Evolutionary conservation across 345 rosid species (phyloP), one percentile per base, ranked within the genome.

Genomic region (Brassica nigra): DNA sequence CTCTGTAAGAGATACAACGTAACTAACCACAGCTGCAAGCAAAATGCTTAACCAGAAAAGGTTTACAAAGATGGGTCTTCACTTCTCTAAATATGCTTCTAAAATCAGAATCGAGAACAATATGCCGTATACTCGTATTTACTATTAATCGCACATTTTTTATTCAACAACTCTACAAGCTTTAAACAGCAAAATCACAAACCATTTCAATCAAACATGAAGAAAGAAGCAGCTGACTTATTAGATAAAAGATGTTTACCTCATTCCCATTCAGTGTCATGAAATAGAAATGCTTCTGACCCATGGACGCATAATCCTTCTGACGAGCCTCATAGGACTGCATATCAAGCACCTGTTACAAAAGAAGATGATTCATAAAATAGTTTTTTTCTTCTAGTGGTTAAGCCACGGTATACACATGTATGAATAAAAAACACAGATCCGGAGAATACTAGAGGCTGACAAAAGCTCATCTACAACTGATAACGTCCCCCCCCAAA

Each of bases 201-300:
- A 34, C 58, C 44, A 78, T 28, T 31, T 71, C 73, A 66, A 66
- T 42, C 82, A 73, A 66, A 66, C 30, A 44, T 58, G 36, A 65
- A 37, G 62, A 37, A 36, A 39, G 65, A 71, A 67, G 66, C 65
- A 68, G 70, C 61, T 30, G 28, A 11, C 28, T 29, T 67, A 58
- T 23, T 23, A 23, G 27, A 23, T 23, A 31, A 31, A 31, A 31
- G 34, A 31, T 31, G 34, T 31, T 73, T 80, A 95, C 99, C 99
- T 95, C 99, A 74, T 93, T 92, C 80, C 96, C 97, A 81, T 91
- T 89, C 80, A 95, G 84, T 28, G 99, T 95, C 99, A 95, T 95
- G 87, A 95, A 95, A 87, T 95, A 95, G 86, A 93, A 95, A 89
- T 95, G 99, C 86, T 90, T 95, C 82, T 95, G 98, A 81, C 97